Evolutionary conservation across 192 early-diverging fungal genomes (phyloP).

Genomic region (Rhizoclosmatium globosum): DNA sequence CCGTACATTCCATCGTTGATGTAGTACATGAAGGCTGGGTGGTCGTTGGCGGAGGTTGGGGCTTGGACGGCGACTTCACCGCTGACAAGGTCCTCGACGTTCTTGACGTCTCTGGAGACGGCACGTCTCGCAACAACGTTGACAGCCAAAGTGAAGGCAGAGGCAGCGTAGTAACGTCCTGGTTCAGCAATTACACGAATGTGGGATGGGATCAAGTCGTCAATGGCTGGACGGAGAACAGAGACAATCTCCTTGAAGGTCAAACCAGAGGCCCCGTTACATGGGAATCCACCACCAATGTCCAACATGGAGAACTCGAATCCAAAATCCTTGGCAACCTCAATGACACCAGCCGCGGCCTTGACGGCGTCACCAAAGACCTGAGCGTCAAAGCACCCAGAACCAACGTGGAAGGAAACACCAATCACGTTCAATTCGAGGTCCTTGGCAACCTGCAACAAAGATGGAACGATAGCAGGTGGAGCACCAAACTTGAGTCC

Average conservation of each 20-base stretch:
- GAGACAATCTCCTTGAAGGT: constrained; percentile 86
- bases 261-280: constrained; percentile 77
- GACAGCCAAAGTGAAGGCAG: constrained; percentile 93
- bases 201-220: constrained; percentile 77
- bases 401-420: constrained; percentile 94
- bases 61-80: constrained; percentile 13
- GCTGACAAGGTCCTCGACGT: constrained; percentile 18
- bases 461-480: constrained; percentile 65
- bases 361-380: constrained; percentile 91
- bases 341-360: constrained; percentile 88
- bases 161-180: constrained; percentile 94
- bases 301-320: constrained; percentile 66
- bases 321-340: constrained; percentile 79
- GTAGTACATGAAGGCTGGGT: constrained; percentile 83
- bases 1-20: constrained; percentile 99
- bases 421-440: constrained; percentile 91
- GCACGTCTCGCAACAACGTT: constrained; percentile 92
- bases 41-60: constrained; percentile 44
- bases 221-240: constrained; percentile 81
- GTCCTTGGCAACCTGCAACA: constrained; percentile 79
- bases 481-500: constrained; percentile 98
- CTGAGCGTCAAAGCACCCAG: constrained; percentile 88
- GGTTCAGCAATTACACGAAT: constrained; percentile 98
- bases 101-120: constrained; percentile 54
- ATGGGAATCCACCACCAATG: constrained; percentile 96